phyloP scores from a whole-genome alignment of 441 rosid species.

The Gossypium aridum region DNA sequence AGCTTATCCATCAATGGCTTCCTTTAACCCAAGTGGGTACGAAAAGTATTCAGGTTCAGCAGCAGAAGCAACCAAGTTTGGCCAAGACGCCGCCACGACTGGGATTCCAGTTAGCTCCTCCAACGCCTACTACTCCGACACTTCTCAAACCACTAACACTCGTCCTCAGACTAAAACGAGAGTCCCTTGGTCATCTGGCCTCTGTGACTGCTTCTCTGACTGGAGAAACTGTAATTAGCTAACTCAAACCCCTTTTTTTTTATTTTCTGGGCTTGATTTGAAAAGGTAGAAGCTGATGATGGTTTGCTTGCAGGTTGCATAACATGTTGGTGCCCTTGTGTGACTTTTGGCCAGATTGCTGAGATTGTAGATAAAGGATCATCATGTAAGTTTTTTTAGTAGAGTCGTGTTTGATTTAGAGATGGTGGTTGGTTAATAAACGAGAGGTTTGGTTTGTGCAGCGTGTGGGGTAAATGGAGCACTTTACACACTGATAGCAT shows the following conservation, averaged over 20 bases:
- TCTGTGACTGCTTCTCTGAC: conserved; percentile 36
- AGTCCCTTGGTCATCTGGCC: conserved; percentile 35
- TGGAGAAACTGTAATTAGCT: conserved; percentile 20
- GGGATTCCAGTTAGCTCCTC: conserved; percentile 12
- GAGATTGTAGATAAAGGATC: conserved; percentile 62
- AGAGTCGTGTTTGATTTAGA: too few species aligned
- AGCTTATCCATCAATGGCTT: neutral
- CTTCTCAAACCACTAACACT: neutral
- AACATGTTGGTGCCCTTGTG: conserved; percentile 67
- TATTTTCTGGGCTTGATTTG: neutral
- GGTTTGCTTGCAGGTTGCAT: conserved; percentile 38
- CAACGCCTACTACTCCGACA: neutral
- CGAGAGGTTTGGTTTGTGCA: conserved; percentile 8
- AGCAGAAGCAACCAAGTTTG: neutral
- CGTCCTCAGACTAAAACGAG: neutral
- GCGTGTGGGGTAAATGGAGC: conserved; percentile 47
- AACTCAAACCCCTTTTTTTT: neutral
- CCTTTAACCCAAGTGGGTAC: neutral
- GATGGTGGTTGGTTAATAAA: neutral
- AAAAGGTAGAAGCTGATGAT: neutral
- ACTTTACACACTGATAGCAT: conserved; percentile 31
- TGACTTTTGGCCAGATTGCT: conserved; percentile 61
- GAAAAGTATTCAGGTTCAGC: neutral
- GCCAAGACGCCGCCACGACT: neutral
- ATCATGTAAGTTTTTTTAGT: neutral